These are phyloP conservation scores for Xylariales sp. DNA, from an alignment of 2,329 filamentous ascomycete genomes.

Conservation along the genomic window DNA sequence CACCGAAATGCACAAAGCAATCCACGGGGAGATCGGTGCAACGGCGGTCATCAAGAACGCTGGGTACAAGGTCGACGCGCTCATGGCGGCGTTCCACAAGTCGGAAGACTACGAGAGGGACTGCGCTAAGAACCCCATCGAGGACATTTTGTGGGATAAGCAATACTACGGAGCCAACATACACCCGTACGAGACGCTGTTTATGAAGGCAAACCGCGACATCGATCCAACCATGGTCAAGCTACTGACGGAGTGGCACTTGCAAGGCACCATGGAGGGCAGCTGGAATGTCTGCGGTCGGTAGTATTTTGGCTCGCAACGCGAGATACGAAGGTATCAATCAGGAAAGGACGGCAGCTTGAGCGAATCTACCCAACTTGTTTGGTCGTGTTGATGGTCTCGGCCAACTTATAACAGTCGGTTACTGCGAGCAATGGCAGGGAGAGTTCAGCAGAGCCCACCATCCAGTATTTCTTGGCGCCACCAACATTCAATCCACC, in stretches of 20 bases:
- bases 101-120: slow-evolving; percentile 16
- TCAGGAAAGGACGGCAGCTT: too few relatives aligned
- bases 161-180: slow-evolving; percentile 27
- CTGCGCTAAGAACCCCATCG: slow-evolving; percentile 14
- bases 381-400: too few relatives aligned
- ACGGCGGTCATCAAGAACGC: slow-evolving; percentile 20
- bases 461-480: too few relatives aligned
- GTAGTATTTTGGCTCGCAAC: too few relatives aligned
- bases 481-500: too few relatives aligned
- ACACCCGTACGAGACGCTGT: slow-evolving; percentile 34
- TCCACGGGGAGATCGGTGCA: slow-evolving; percentile 26
- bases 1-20: slow-evolving; percentile 16
- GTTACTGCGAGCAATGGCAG: too few relatives aligned
- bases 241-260: slow-evolving; percentile 26
- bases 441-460: too few relatives aligned
- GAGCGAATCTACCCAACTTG: too few relatives aligned
- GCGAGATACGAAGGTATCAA: too few relatives aligned
- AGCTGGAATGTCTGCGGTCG: slow-evolving; percentile 24
- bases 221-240: slow-evolving; percentile 22
- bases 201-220: slow-evolving; percentile 27
- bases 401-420: too few relatives aligned
- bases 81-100: slow-evolving; percentile 26
- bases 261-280: slow-evolving; percentile 11
- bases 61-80: slow-evolving; percentile 28
- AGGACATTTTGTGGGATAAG: slow-evolving; percentile 20